Evolutionary conservation across 306 rosid species (phyloP).

Genomic region (Hippophae tibetana): DNA sequence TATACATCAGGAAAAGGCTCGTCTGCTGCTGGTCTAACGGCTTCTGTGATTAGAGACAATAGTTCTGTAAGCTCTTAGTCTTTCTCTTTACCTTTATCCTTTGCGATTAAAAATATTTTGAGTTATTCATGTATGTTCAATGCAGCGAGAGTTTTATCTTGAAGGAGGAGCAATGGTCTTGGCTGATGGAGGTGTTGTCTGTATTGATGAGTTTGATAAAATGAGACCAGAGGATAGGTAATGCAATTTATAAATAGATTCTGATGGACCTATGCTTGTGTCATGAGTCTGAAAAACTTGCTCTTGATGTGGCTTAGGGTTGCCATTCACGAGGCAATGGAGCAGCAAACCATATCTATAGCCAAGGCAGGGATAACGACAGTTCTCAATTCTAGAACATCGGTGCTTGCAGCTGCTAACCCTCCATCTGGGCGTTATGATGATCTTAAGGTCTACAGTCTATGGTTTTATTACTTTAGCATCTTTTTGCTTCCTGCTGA

Average conservation of each 20-base stretch:
- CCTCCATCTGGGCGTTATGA: conserved; percentile 99
- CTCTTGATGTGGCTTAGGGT: conserved; percentile 41
- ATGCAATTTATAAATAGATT: conserved; percentile 10
- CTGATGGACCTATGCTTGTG: conserved; percentile 5
- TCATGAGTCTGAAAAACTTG: conserved; percentile 8
- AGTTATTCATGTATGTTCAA: conserved; percentile 21
- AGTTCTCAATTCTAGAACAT: conserved; percentile 94
- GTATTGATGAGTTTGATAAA: conserved; percentile 97
- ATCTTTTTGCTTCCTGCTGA: neutral
- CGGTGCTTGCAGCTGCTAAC: conserved; percentile 99
- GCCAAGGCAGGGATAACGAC: conserved; percentile 99
- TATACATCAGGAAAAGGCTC: conserved; percentile 99
- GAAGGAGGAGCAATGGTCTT: conserved; percentile 99
- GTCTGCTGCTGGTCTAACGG: conserved; percentile 99
- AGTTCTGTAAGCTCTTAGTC: conserved; percentile 65
- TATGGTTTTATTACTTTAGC: conserved; percentile 2
- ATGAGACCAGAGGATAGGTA: conserved; percentile 99
- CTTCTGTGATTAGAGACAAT: conserved; percentile 83
- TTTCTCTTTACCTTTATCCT: conserved; percentile 2
- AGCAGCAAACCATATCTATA: conserved; percentile 89
- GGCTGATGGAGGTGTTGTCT: conserved; percentile 99
- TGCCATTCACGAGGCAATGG: conserved; percentile 99
- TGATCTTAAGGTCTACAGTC: conserved; percentile 71
- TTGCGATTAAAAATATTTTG: conserved; percentile 12
- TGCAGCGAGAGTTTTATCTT: conserved; percentile 95